Base-by-base conservation (phyloP, 2,329 filamentous ascomycete species). In the Colletotrichum zoysiae region DNA sequence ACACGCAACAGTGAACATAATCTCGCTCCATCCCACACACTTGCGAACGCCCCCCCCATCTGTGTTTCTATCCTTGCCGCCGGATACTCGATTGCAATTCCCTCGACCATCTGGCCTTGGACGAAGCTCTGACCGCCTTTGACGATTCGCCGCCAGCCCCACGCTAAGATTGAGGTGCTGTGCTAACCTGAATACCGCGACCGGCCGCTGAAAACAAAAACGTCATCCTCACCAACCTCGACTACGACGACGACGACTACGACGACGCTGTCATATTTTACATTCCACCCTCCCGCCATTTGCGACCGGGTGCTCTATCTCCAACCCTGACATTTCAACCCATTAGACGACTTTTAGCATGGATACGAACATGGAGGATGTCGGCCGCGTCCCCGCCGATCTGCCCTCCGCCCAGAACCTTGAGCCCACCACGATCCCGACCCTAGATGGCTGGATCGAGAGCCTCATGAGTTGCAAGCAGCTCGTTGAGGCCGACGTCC, bases 321-420 rank as follows among this genome's bases (percentile, higher is more conserved):
- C 33, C 30, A 33, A 33, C 7, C n/a, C 60, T 18, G 61, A n/a
- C 9, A 38, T 66, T 33, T n/a, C 70, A 40, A 62, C 38, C 55
- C 23, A 35, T 23, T 63, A 71, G 70, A 73, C 61, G 56, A 65
- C 60, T 57, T 62, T 65, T 58, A 71, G 58, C 65, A 97, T 98
- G 95, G 95, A 99, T 84, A 97, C 95, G 80, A 97, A 97, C 84
- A 99, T 99, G 96, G 95, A 98, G 87, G 96, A 99, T 82, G 95
- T 97, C 78, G 93, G 92, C 80, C 93, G 95, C 84, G 91, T 93
- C 79, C 93, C 95, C 76, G 89, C 93, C 81, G 92, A 92, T 80
- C 84, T 97, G 78, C 90, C 92, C 72, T 90, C 94, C 62, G 86
- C 90, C 67, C 88, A 90, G 79, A 80, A 84, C 73, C 79, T 84